A percentile compares a stretch with the other conserved stretches of the same genome.
phyloP scores from a whole-genome alignment of 2,329 filamentous ascomycete species.

The Diaporthe vaccinii region DNA sequence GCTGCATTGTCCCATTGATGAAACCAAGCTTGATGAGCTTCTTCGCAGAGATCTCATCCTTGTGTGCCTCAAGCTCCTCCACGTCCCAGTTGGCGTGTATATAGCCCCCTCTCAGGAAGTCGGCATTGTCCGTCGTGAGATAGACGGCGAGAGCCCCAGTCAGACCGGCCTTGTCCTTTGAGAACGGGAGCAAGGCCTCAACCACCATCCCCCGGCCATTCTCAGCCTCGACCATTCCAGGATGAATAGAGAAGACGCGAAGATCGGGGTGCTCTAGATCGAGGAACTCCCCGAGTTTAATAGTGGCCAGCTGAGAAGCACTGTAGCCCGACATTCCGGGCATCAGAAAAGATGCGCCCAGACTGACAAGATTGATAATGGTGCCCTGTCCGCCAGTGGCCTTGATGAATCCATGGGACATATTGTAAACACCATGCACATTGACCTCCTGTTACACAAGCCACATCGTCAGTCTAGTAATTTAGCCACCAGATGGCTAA shows the following conservation, averaged over 20 bases:
- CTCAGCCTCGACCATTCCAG: constrained; percentile 46
- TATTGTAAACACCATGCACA: constrained; percentile 46
- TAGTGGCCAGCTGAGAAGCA: constrained; percentile 44
- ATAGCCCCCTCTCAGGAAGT: constrained; percentile 51
- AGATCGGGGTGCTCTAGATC: constrained; percentile 45
- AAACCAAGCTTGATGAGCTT: constrained; percentile 44
- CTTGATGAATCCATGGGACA: constrained; percentile 45
- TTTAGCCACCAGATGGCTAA: too few species aligned
- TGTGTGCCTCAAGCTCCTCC: constrained; percentile 48
- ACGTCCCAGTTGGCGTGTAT: constrained; percentile 54
- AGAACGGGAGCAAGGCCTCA: constrained; percentile 45
- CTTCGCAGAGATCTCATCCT: constrained; percentile 47
- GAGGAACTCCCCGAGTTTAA: constrained; percentile 46
- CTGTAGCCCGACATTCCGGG: constrained; percentile 45
- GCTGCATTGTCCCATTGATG: constrained; percentile 31
- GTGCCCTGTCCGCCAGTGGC: constrained; percentile 44
- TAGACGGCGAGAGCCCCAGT: constrained; percentile 50
- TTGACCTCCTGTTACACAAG: constrained; percentile 44
- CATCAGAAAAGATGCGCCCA: constrained; percentile 43
- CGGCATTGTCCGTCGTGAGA: constrained; percentile 47
- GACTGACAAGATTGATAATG: constrained; percentile 45
- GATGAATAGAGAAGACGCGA: constrained; percentile 44
- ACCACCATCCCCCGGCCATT: constrained; percentile 43
- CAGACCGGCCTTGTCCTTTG: constrained; percentile 49
- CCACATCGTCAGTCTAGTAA: neutral